Base-by-base conservation (phyloP, 2,329 filamentous ascomycete species). In the Paecilomyces formosus region DNA sequence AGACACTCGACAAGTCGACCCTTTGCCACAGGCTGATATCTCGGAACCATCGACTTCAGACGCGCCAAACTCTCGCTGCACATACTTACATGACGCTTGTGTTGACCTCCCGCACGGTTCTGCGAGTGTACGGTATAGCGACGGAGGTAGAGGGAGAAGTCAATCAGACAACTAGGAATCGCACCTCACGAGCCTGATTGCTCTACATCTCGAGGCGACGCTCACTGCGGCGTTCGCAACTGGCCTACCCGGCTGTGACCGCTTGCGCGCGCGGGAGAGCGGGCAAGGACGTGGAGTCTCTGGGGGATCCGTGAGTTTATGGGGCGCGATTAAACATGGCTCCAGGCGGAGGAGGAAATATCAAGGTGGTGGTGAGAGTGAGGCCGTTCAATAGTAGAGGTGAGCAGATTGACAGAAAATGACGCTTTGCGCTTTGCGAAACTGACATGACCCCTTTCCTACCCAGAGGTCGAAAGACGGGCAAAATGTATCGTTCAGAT, bases 401-500 rank as follows among this genome's bases (percentile, higher is more conserved):
- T 93, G 81, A 73, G 72, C 68, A 49, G 26, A 12, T 45, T 56
- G 45, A 63, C 66, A 60, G 58, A 55, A 55, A 21, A 49, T 55
- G 7, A 8, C 57, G 13, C 7, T 24, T 28, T 26, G 30, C 12
- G 15, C 21, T 24, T 45, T 11, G 11, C 15, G 22, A 21, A 53
- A 12, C 24, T 28, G 33, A 50, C 22, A 13, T 31, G 39, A 45
- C 13, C 6, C 13, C 39, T 50, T 33, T 53, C n/a, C 18, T 26
- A 60, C 65, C 61, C 72, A 96, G 91, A 97, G 84, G 88, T 88
- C 71, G 93, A 96, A 65, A 86, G 95, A 72, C 86, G 88, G 68
- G 88, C 94, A 83, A 92, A 90, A 92, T 96, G 92, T 81, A 95
- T 99, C 69, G 90, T 99, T 63, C 89, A 93, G 69, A 99, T 99